Base-by-base conservation (phyloP, 1,284 basidiomycete species). In the Malassezia sp. region DNA sequence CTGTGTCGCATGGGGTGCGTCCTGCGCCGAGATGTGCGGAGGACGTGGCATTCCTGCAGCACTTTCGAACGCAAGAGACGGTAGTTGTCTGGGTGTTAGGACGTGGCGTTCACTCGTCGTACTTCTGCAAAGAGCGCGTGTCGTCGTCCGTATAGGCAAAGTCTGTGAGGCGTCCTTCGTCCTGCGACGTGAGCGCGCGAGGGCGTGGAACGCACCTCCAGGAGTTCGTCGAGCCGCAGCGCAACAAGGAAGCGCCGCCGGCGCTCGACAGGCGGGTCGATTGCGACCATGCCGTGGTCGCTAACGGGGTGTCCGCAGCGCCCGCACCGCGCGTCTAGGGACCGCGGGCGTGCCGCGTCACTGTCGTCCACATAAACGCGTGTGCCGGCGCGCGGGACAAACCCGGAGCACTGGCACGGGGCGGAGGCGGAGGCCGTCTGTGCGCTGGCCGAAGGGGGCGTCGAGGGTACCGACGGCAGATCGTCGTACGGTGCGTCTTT, bases 161-260 rank as follows among this genome's bases (percentile, higher is more conserved):
- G 71, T 87, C 82, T 11, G 83, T 74, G 21, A 91, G 74, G 61
- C 79, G 78, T 38, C 78, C 79, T 38, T 77, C 76, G 69, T 86
- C 85, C 83, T 90, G 64, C 11, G 9, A 29, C 18, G n/a, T 41
- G 10, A 23, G 15, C 38, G n/a, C n/a, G n/a, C n/a, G n/a, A n/a
- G 12, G 10, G 21, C 23, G 20, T 35, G 14, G 23, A 38, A 67
- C 73, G 59, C 74, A 85, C 86, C 78, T 87, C 79, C 32, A 90
- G 73, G 42, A 86, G 70, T 71, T 89, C 85, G 66, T 93, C 88
- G 41, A 90, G 75, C 42, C 84, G 77, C 42, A 84, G 77, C 2
- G 85, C 87, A 7, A 86, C 80, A 56, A 80, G 81, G 36, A 77
- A 79, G 67, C 84, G 76, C 32, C 88, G 77, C 24, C 53, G 59